Base-by-base conservation (phyloP, 177 flowering plant genomes). In the Vitis hybrid region DNA sequence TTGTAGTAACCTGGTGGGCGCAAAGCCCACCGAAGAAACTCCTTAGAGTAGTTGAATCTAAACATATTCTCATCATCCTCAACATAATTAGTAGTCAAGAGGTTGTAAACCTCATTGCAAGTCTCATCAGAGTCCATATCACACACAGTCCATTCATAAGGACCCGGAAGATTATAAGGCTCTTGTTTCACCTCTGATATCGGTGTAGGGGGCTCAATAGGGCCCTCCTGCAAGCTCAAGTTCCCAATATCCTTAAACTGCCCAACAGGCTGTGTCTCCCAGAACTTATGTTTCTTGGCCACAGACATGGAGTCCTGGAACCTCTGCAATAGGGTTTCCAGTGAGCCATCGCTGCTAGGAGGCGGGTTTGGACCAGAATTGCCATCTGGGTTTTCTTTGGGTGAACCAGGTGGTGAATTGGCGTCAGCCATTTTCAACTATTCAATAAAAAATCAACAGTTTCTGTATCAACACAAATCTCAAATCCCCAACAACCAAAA, bases 191-290 rank as follows among this genome's bases (percentile, higher is more conserved):
- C 82, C 30, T 79, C 82, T 30, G 79, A 72, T 15, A 75, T 63
- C 1, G 76, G 71, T 0, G 76, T 69, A 1, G 82, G 79, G 11
- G 13, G 62, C 71, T 76, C 82, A 65, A 80, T 76, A 1, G 80
- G 75, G 13, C 82, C 82, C 48, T 80, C 82, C 18, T 79, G 62
- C 52, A 80, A 58, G 53, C 73, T 73, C 11, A 73, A 30, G 46
- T 80, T 65, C 14, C 82, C 79, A 61, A 76, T 1, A 52, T 80
- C 82, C 75, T 76, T 80, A 58, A 71, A 80, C 46, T 80, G 82
- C 48, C 82, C 82, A 50, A 80, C 82, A 61, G 82, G 82, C 58
- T 80, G 82, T 6, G 77, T 73, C 27, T 80, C 82, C 81, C 81
- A 76, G 69, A 76, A 77, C 74, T 73, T 72, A 49, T 79, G 79